Evolutionary conservation across 352 stramenopile species (phyloP), one percentile per base, ranked within the genome.

Genomic region (Globisporangium nagaii): DNA sequence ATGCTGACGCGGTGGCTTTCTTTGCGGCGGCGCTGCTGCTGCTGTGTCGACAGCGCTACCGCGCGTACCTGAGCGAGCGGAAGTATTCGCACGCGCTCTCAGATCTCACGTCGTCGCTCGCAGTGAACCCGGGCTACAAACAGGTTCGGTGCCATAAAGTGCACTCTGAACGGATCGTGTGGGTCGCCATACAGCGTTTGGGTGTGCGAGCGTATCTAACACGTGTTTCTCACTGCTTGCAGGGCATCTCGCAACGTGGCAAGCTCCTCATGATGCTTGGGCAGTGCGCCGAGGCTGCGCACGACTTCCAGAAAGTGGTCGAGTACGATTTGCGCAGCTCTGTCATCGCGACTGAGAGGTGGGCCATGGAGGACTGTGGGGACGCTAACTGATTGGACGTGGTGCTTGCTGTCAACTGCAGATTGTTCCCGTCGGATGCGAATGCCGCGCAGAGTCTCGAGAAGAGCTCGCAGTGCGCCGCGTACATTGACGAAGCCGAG

Each of bases 251-350:
- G 40, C 81, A 92, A 56, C 81, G 81, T 28, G 81, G 81, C 60
- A 86, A 86, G 61, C 66, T 92, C 13, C 62, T 85, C n/a, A 70
- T 92, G 60, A 92, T 92, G 76, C 54, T 90, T 35, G 81, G 81
- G 9, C 70, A 90, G 43, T 92, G 81, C 43, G 55, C 54, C 2
- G 77, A 88, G 12, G 81, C 81, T 1, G 53, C 61, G 2, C 42
- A 71, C 6, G 81, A 92, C 60, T 90, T 92, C 53, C 54, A 79
- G 52, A 54, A 59, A 32, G 60, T 81, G 17, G 57, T 86, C 13
- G 66, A 83, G 80, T 81, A 50, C 25, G 73, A n/a, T n/a, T n/a
- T n/a, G n/a, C n/a, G n/a, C n/a, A n/a, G n/a, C n/a, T n/a, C n/a
- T n/a, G n/a, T n/a, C n/a, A n/a, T n/a, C n/a, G n/a, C n/a, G n/a